phyloP scores from a whole-genome alignment of 805 yeast species.

The Sugiyamaella smithiae region DNA sequence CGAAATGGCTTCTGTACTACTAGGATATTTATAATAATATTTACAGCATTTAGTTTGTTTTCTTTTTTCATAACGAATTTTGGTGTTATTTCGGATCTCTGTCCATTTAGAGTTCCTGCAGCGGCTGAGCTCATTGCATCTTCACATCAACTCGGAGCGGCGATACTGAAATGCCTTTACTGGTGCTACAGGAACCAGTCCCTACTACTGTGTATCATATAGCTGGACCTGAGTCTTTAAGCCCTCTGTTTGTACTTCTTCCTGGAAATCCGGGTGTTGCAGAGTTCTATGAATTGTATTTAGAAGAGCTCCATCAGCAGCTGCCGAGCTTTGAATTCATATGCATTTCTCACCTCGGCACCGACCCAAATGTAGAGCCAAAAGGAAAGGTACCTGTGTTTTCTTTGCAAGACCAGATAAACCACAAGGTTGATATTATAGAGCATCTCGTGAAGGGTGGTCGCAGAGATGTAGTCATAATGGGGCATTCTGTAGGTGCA shows the following conservation, averaged over 20 bases:
- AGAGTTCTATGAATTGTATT: conserved; percentile 58
- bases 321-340: conserved; percentile 50
- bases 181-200: neutral
- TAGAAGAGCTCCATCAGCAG: conserved; percentile 41
- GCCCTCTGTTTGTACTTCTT: conserved; percentile 51
- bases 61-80: too few species aligned
- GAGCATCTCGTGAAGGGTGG: conserved; percentile 30
- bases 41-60: too few species aligned
- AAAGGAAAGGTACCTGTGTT: conserved; percentile 6
- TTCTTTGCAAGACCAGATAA: conserved; percentile 51
- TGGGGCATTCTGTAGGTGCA: conserved; percentile 74
- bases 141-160: too few species aligned
- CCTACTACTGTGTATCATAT: conserved; percentile 9
- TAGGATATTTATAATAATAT: neutral
- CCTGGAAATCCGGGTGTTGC: conserved; percentile 81
- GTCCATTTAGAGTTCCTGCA: too few species aligned
- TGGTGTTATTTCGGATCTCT: neutral
- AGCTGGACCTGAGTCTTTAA: neutral
- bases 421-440: conserved; percentile 56
- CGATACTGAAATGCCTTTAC: neutral
- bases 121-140: too few species aligned
- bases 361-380: conserved; percentile 28
- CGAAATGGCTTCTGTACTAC: conserved; percentile 3
- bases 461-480: conserved; percentile 41
- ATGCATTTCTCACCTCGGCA: conserved; percentile 68